Base-by-base conservation (phyloP, 768 basidiomycete genomes). In the Pisolithus orientalis region DNA sequence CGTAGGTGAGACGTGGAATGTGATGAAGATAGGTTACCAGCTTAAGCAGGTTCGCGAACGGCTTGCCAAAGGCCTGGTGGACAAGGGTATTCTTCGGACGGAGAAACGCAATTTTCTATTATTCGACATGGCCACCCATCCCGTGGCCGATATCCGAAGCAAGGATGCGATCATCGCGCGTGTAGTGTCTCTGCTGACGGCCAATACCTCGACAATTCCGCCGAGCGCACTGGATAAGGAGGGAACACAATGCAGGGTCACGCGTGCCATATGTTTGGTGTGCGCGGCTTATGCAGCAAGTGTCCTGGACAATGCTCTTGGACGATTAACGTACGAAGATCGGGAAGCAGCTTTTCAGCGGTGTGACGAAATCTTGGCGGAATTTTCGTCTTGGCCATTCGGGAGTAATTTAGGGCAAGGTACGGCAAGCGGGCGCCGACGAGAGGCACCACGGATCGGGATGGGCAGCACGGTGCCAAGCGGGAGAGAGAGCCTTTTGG, bases 81-180 rank as follows among this genome's bases (percentile, higher is more conserved):
- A 99, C 77, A 99, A 99, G 71, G 96, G 95, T 61, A 84, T 99
- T 38, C 82, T 99, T n/a, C 87, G 96, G 47, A 99, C 95, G 14
- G 96, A 98, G 68, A 98, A 99, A 67, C 89, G 94, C 62, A 98
- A 98, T 69, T 99, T 99, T 70, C 80, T 99, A 47, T 77, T 99
- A 29, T 99, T 99, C 72, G 95, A 99, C 74, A 99, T 99, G 95
- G 95, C 96, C 16, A 99, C 95, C 0, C 95, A 99, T 68, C 96
- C 95, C 1, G 89, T 98, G 47, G 91, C 94, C 6, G 94, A 97
- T 69, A 80, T 90, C 11, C 86, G 90, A 53, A 85, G 85, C 8
- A 98, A 98, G 65, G 93, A 94, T 64, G 76, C 78, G 53, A 80
- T 98, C 62, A 77, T 97, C 64, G 70, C 75, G 13, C 87, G 94